These are phyloP conservation scores for Neocallimastix lanati DNA, from an alignment of 192 early-diverging fungal species.

Conservation along the genomic window DNA sequence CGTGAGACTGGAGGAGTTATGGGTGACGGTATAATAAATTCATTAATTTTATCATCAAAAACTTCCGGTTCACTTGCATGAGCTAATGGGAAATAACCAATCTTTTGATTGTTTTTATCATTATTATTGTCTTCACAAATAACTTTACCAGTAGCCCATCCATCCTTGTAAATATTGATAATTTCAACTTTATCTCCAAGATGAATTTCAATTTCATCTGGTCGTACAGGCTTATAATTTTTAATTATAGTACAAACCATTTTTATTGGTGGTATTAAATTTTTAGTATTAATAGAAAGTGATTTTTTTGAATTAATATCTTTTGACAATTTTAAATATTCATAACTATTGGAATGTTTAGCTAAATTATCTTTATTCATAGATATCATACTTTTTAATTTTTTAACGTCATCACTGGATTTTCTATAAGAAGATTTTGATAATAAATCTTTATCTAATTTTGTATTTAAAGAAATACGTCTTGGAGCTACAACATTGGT, in stretches of 20 bases:
- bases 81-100: background rate
- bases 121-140: too few species aligned
- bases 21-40: background rate
- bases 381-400: background rate
- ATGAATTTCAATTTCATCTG: background rate
- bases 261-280: background rate
- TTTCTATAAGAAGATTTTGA: background rate
- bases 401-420: background rate
- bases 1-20: background rate
- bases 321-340: too few species aligned
- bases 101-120: background rate
- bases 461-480: background rate
- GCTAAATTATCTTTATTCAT: too few species aligned
- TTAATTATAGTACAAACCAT: background rate
- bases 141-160: background rate
- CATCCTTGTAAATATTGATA: background rate
- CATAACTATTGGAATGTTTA: too few species aligned
- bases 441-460: background rate
- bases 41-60: background rate
- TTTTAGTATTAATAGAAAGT: background rate
- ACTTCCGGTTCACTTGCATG: background rate
- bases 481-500: background rate
- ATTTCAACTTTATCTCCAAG: background rate
- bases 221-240: background rate
- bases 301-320: too few species aligned